Conservation (phyloP, 2,329 filamentous ascomycete species). For the Mycosphaerella sp. region DNA sequence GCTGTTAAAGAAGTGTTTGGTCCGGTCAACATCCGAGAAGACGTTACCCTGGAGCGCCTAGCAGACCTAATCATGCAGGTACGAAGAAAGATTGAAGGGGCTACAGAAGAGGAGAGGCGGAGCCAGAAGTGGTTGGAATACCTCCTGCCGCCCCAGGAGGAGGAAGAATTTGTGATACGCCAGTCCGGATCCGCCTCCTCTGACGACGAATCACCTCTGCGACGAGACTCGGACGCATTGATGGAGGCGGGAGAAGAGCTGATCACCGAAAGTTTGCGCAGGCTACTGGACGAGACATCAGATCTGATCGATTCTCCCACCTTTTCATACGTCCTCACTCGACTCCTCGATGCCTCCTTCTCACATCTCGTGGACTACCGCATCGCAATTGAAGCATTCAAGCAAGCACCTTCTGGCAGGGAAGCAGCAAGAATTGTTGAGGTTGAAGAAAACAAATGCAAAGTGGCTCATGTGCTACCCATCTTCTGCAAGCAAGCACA, state of each 20-base stretch:
- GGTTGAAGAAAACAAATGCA: conserved; percentile 50
- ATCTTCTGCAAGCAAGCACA: conserved; percentile 88
- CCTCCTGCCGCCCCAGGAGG: conserved; percentile 69
- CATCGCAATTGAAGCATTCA: conserved; percentile 72
- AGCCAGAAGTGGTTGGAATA: conserved; percentile 71
- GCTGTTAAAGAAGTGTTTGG: conserved; percentile 88
- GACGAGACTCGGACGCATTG: conserved; percentile 19
- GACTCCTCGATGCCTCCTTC: conserved; percentile 82
- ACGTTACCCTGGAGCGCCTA: conserved; percentile 73
- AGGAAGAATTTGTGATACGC: conserved; percentile 76
- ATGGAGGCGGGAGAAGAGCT: conserved; percentile 27
- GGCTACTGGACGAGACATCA: conserved; percentile 88
- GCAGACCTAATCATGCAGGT: conserved; percentile 77
- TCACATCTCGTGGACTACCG: conserved; percentile 76
- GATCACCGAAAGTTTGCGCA: conserved; percentile 60
- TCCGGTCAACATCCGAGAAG: conserved; percentile 79
- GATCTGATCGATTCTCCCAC: conserved; percentile 92
- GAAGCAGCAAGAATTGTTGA: conserved; percentile 49
- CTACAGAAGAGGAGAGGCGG: conserved; percentile 57
- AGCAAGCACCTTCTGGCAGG: conserved; percentile 43
- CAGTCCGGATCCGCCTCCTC: conserved; percentile 73
- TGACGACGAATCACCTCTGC: conserved; percentile 29
- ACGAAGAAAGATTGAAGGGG: conserved; percentile 75
- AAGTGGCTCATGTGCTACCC: conserved; percentile 83
- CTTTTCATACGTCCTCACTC: conserved; percentile 78